Conservation (phyloP, 495 filamentous ascomycete genomes). For the Hyaloscypha bicolor region DNA sequence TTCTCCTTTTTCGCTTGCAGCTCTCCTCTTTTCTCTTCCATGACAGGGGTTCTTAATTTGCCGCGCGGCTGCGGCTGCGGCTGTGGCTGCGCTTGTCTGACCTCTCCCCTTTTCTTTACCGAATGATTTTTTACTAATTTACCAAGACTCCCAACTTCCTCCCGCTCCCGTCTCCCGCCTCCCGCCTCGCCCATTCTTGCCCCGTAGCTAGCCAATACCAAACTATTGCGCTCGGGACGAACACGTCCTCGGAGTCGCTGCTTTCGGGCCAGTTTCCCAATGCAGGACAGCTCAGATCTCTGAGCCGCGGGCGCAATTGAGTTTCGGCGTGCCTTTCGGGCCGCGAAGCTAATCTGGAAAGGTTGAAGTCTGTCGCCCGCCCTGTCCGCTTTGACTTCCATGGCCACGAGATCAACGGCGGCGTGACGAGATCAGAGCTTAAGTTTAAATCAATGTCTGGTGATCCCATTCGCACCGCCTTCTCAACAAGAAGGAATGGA, state of each 20-base stretch:
- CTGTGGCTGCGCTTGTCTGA: too few species aligned
- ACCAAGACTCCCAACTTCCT: too few species aligned
- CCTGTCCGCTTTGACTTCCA: not conserved
- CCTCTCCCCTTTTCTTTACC: not conserved
- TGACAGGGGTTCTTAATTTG: too few species aligned
- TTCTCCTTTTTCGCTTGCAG: too few species aligned
- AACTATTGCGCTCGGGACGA: not conserved
- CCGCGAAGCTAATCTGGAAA: not conserved
- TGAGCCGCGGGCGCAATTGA: not conserved
- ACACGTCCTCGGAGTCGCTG: not conserved
- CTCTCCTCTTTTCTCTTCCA: too few species aligned
- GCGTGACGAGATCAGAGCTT: conserved; percentile 10
- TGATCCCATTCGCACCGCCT: not conserved
- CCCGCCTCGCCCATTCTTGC: not conserved
- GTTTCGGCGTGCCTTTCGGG: not conserved
- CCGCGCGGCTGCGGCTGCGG: not conserved
- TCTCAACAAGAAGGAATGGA: too few species aligned
- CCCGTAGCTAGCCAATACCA: too few species aligned
- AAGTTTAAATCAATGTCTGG: conserved; percentile 8
- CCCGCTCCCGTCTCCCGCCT: not conserved
- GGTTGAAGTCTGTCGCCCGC: not conserved
- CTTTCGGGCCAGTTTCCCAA: too few species aligned
- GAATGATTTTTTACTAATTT: too few species aligned
- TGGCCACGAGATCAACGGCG: not conserved
- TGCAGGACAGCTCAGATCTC: not conserved